Evolutionary conservation across 306 rosid genomes (phyloP).

Genomic region (Citrullus colocynthis): DNA sequence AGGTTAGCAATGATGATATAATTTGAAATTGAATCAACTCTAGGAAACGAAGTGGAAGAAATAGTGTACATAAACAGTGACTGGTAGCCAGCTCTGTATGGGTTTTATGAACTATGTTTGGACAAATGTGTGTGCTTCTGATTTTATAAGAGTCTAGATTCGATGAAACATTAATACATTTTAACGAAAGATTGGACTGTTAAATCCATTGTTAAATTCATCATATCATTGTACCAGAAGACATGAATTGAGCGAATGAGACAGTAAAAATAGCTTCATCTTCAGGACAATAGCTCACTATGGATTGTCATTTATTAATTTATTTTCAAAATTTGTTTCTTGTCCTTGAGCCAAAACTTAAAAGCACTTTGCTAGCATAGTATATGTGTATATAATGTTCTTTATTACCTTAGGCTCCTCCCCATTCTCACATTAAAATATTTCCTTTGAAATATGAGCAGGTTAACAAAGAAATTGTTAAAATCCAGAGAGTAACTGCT

Average conservation of each 20-base stretch:
- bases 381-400: too few species aligned
- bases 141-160: not conserved
- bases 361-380: not conserved
- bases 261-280: not conserved
- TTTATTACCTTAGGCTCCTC: not conserved
- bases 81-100: not conserved
- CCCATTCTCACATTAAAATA: not conserved
- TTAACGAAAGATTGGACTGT: not conserved
- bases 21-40: not conserved
- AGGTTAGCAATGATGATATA: not conserved
- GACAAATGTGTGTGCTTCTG: not conserved
- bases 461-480: slow-evolving; percentile 92
- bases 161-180: too few species aligned
- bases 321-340: not conserved
- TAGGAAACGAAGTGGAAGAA: too few species aligned
- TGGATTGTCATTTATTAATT: not conserved
- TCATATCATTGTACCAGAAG: not conserved
- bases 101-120: not conserved
- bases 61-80: not conserved
- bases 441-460: slow-evolving; percentile 19
- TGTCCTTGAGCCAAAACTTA: not conserved
- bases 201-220: not conserved
- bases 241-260: not conserved
- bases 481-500: slow-evolving; percentile 77
- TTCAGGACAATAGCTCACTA: not conserved